A percentile compares a stretch with the other conserved stretches of the same genome.
These are phyloP conservation scores for Boletus pseudo-olivaceus DNA, from an alignment of 768 basidiomycete species.

Conservation along the genomic window DNA sequence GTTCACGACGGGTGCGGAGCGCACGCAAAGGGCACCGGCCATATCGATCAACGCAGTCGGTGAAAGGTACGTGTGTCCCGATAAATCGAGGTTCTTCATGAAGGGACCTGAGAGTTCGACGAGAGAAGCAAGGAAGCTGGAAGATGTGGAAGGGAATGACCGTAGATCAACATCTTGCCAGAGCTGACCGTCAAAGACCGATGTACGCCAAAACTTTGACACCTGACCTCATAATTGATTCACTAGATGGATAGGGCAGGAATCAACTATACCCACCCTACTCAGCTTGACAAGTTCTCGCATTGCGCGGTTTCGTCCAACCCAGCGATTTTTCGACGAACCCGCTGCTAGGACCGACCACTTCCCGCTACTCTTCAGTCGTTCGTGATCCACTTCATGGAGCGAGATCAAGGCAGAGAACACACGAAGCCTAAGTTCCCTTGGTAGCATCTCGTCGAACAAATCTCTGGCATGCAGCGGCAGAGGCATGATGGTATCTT, in stretches of 20 bases:
- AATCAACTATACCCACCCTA: slow-evolving; percentile 52
- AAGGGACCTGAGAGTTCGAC: slow-evolving; percentile 60
- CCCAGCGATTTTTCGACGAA: slow-evolving; percentile 64
- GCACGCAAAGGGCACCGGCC: slow-evolving; percentile 50
- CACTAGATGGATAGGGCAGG: slow-evolving; percentile 8
- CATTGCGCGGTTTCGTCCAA: slow-evolving; percentile 69
- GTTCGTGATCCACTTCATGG: slow-evolving; percentile 57
- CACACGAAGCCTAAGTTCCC: slow-evolving; percentile 64
- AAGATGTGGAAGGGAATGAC: slow-evolving; percentile 56
- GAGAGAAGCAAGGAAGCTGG: slow-evolving; percentile 50
- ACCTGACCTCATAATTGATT: slow-evolving; percentile 46
- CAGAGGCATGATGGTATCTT: slow-evolving; percentile 52
- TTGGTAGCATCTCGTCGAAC: slow-evolving; percentile 70
- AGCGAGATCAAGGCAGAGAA: slow-evolving; percentile 52
- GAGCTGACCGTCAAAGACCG: slow-evolving; percentile 85
- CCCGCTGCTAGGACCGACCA: slow-evolving; percentile 64
- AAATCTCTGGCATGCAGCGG: slow-evolving; percentile 44
- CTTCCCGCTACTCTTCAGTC: slow-evolving; percentile 39
- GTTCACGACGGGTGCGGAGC: slow-evolving; percentile 25
- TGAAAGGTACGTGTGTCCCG: slow-evolving; percentile 55
- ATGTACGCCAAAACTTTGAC: slow-evolving; percentile 68
- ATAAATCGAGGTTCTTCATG: slow-evolving; percentile 55
- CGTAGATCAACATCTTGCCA: slow-evolving; percentile 67
- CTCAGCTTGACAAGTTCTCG: slow-evolving; percentile 76
- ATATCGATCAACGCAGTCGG: slow-evolving; percentile 50